These are phyloP conservation scores for Mycena citricolor DNA, from an alignment of 1,284 basidiomycete species.

Conservation along the genomic window DNA sequence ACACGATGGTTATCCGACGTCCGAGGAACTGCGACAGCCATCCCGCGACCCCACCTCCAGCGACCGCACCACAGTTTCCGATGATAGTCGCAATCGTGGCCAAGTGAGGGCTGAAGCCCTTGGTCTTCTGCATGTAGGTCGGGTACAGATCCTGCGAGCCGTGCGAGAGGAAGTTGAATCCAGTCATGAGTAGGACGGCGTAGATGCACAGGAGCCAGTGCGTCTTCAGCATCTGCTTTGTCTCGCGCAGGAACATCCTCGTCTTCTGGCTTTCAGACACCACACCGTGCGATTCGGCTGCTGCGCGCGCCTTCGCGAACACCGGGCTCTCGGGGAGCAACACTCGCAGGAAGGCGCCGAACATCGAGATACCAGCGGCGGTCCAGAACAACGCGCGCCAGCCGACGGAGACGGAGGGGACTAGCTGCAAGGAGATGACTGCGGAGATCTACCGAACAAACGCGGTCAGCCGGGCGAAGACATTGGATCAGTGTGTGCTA, in stretches of 20 bases:
- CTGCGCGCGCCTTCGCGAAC: constrained; percentile 50
- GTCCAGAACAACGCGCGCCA: constrained; percentile 55
- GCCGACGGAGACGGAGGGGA: constrained; percentile 24
- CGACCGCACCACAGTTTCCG: constrained; percentile 62
- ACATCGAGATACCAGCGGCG: constrained; percentile 54
- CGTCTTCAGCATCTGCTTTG: constrained; percentile 71
- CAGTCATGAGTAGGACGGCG: constrained; percentile 76
- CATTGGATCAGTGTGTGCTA: no score
- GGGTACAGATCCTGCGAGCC: constrained; percentile 84
- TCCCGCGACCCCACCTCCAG: constrained; percentile 80
- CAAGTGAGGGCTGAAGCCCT: constrained; percentile 55
- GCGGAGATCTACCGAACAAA: constrained; percentile 20
- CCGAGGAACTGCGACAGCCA: constrained; percentile 83
- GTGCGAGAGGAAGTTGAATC: constrained; percentile 93
- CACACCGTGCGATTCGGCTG: constrained; percentile 43
- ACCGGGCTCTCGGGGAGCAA: constrained; percentile 63
- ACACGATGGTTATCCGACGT: constrained; percentile 83
- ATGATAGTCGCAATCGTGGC: constrained; percentile 91
- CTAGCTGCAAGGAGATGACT: constrained; percentile 24
- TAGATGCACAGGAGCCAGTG: constrained; percentile 91
- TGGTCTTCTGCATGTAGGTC: constrained; percentile 69
- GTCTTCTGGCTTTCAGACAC: constrained; percentile 52
- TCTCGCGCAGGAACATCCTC: constrained; percentile 73
- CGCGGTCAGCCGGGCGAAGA: neutral
- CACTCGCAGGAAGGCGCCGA: constrained; percentile 57